A percentile compares a stretch with the other conserved stretches of the same genome.
Evolutionary conservation across 495 filamentous ascomycete genomes (phyloP).

Genomic region (Hypoxylon cercidicola): DNA sequence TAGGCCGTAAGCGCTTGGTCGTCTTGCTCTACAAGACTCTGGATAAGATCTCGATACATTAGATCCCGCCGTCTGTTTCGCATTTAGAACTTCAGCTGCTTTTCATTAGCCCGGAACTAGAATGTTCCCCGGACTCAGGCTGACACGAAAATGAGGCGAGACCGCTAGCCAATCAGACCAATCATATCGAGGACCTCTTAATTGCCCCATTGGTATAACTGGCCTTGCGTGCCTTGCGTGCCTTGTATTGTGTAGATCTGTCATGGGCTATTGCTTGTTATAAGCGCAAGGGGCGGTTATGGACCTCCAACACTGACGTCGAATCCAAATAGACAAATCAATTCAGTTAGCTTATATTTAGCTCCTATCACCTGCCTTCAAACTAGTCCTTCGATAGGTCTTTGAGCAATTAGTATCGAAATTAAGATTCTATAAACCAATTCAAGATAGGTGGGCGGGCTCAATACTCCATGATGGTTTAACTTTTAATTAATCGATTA

Average conservation of each 20-base stretch:
- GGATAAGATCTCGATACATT: conserved; percentile 14
- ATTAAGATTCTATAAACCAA: too few species aligned
- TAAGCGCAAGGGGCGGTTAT: conserved; percentile 27
- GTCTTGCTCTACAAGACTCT: conserved; percentile 12
- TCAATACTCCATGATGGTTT: too few species aligned
- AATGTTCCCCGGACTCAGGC: conserved; percentile 7
- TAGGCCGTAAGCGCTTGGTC: conserved; percentile 11
- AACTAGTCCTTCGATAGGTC: too few species aligned
- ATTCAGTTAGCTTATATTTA: too few species aligned
- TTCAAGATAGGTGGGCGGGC: too few species aligned
- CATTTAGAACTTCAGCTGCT: conserved; percentile 3
- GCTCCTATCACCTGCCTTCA: too few species aligned
- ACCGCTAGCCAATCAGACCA: conserved; percentile 29
- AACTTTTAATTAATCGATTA: too few species aligned
- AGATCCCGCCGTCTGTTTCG: conserved; percentile 12
- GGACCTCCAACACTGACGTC: neutral
- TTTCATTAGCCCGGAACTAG: conserved; percentile 12
- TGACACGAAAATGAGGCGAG: conserved; percentile 13
- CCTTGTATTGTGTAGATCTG: conserved; percentile 2
- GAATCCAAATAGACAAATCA: too few species aligned
- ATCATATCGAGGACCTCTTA: conserved; percentile 5
- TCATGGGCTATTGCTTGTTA: conserved; percentile 13
- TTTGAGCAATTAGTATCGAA: too few species aligned
- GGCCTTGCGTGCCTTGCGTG: conserved; percentile 19
- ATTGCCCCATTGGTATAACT: conserved; percentile 8